Evolutionary conservation across 2,329 filamentous ascomycete genomes (phyloP).

Genomic region (Penicillium sp.): DNA sequence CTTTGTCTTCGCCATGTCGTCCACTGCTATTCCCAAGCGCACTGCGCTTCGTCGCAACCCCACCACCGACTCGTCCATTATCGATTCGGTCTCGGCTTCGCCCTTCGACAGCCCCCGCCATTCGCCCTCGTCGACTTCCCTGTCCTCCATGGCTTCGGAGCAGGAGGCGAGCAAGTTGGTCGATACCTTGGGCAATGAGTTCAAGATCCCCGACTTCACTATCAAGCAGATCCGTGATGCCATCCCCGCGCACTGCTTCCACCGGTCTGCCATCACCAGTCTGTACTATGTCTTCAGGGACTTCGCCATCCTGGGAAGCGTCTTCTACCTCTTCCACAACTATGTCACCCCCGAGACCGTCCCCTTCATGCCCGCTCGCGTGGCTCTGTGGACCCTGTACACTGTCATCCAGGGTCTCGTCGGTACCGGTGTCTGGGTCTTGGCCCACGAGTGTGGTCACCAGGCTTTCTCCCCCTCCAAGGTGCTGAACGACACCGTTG

Average conservation of each 20-base stretch:
- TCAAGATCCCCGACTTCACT: constrained; percentile 90
- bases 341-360: constrained; percentile 84
- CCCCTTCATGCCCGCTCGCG: constrained; percentile 67
- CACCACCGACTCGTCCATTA: constrained; percentile 56
- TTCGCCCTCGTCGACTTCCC: constrained; percentile 80
- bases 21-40: constrained; percentile 50
- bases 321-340: constrained; percentile 86
- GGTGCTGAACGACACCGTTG: constrained; percentile 84
- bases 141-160: constrained; percentile 81
- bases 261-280: constrained; percentile 75
- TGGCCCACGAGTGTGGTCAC: constrained; percentile 97
- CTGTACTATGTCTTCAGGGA: constrained; percentile 85
- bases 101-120: constrained; percentile 61
- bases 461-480: constrained; percentile 94
- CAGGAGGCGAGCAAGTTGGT: constrained; percentile 62
- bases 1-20: constrained; percentile 43
- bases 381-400: constrained; percentile 65
- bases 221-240: constrained; percentile 97
- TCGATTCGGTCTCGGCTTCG: constrained; percentile 56
- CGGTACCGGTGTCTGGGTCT: constrained; percentile 90
- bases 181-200: constrained; percentile 93
- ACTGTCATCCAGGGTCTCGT: constrained; percentile 89
- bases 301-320: constrained; percentile 67
- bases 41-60: constrained; percentile 54
- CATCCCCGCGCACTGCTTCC: constrained; percentile 95